Conservation (phyloP, 345 rosid species). For the Erucastrum elatum region DNA sequence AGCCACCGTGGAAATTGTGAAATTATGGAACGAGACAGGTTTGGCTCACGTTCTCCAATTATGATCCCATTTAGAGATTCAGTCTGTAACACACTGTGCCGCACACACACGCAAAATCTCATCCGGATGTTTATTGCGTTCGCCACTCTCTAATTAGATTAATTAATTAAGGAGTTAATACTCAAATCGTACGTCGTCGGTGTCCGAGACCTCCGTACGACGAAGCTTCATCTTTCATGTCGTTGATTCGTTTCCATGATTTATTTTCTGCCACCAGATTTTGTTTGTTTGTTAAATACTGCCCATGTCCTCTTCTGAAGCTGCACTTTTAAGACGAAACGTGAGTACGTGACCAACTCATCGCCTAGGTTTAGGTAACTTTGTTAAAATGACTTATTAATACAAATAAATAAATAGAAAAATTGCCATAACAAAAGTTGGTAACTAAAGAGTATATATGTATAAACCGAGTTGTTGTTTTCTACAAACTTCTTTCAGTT, state of each 20-base stretch:
- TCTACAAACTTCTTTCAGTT: background rate
- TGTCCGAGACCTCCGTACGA: slow-evolving; percentile 37
- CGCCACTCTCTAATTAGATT: slow-evolving; percentile 13
- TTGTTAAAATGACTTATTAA: background rate
- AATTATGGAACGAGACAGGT: slow-evolving; percentile 32
- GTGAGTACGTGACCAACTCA: background rate
- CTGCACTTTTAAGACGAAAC: background rate
- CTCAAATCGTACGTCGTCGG: slow-evolving; percentile 34
- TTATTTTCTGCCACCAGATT: slow-evolving; percentile 20
- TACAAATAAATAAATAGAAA: background rate
- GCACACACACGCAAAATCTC: slow-evolving; percentile 20
- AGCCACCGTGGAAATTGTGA: slow-evolving; percentile 34
- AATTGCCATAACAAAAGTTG: too few relatives aligned
- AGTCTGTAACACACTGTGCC: slow-evolving; percentile 24
- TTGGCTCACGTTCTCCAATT: slow-evolving; percentile 40
- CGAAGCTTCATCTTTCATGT: slow-evolving; percentile 32
- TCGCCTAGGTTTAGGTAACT: background rate
- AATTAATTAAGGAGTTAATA: background rate
- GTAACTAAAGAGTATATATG: too few relatives aligned
- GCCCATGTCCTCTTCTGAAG: background rate
- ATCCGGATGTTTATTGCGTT: slow-evolving; percentile 3
- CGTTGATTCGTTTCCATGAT: slow-evolving; percentile 8
- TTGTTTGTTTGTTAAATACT: background rate
- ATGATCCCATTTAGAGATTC: slow-evolving; percentile 25
- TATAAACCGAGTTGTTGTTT: background rate